Evolutionary conservation across 164 flowering plant genomes (phyloP).

Genomic region (Umbilicus rupestris): DNA sequence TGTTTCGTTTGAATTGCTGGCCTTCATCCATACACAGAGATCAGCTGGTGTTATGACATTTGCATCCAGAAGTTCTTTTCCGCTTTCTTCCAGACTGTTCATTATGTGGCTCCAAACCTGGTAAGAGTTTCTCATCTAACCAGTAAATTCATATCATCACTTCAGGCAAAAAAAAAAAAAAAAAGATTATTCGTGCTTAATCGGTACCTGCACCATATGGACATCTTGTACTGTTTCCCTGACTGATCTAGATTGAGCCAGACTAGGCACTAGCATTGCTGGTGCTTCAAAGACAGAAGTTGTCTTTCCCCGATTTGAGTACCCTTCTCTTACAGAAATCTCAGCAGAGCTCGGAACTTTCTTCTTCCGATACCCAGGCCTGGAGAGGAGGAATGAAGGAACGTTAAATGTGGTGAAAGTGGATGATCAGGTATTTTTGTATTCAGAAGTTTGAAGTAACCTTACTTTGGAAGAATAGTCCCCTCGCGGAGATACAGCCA

Average conservation of each 20-base stretch:
- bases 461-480: slow-evolving; percentile 78
- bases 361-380: slow-evolving; percentile 69
- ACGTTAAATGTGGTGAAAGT: neutral
- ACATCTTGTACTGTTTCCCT: slow-evolving; percentile 83
- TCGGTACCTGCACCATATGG: slow-evolving; percentile 77
- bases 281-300: slow-evolving; percentile 37
- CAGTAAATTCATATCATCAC: neutral
- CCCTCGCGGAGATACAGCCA: slow-evolving; percentile 92
- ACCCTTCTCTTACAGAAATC: slow-evolving; percentile 32
- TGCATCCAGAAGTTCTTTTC: slow-evolving; percentile 55
- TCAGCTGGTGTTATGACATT: slow-evolving; percentile 43
- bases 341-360: slow-evolving; percentile 35
- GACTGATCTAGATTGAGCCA: slow-evolving; percentile 70
- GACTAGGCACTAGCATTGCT: slow-evolving; percentile 56
- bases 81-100: slow-evolving; percentile 45
- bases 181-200: no score
- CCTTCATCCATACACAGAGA: slow-evolving; percentile 54
- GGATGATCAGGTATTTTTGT: neutral
- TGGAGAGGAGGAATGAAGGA: slow-evolving; percentile 30
- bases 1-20: slow-evolving; percentile 33
- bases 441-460: slow-evolving; percentile 10
- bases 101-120: slow-evolving; percentile 72
- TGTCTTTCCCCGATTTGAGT: slow-evolving; percentile 19
- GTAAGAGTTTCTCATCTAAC: slow-evolving; percentile 8
- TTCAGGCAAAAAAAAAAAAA: no score